phyloP scores from a whole-genome alignment of 106 monocot species.

The Alisma plantagoaquatica region DNA sequence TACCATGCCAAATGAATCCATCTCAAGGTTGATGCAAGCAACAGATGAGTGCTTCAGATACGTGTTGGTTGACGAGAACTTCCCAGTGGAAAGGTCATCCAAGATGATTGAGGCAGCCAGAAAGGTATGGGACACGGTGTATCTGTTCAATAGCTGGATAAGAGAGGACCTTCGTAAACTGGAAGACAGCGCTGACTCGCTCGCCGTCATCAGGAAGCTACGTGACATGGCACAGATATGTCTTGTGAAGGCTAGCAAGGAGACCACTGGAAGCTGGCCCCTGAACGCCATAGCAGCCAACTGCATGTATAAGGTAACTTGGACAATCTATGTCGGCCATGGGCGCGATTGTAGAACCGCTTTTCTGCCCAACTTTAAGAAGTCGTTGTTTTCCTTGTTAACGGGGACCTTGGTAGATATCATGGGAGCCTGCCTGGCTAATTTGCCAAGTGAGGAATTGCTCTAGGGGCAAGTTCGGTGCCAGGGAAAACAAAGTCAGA shows the following conservation, averaged over 20 bases:
- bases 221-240: background rate
- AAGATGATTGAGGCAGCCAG: slow-evolving; percentile 8
- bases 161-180: background rate
- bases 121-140: background rate
- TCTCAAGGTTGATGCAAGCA: background rate
- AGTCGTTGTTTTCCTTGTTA: background rate
- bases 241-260: background rate
- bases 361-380: background rate
- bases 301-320: slow-evolving; percentile 6
- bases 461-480: background rate
- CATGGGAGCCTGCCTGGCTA: slow-evolving; percentile 9
- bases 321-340: background rate
- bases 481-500: slow-evolving; percentile 2
- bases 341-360: no score
- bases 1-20: no score
- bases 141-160: slow-evolving; percentile 1
- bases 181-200: background rate
- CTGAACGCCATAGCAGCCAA: background rate
- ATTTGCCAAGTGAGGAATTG: background rate
- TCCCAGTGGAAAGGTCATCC: background rate
- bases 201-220: background rate
- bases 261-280: background rate
- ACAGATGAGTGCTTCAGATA: slow-evolving; percentile 1
- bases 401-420: slow-evolving; percentile 1
- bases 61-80: background rate